Conservation (phyloP, 495 filamentous ascomycete species). For the Neurospora sp. region DNA sequence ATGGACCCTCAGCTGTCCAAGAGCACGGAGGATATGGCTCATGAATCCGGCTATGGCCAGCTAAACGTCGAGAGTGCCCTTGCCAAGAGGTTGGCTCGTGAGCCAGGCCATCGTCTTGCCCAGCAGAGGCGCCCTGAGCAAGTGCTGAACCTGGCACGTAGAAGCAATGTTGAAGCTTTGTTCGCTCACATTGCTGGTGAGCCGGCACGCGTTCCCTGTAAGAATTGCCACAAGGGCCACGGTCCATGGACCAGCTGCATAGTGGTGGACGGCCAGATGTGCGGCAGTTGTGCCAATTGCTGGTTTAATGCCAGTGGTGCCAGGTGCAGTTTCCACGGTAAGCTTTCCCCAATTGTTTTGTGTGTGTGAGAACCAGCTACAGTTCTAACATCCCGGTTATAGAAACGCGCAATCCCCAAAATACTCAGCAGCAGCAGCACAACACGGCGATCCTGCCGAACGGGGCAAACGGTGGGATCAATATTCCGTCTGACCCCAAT, state of each 20-base stretch:
- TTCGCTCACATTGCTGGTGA: slow-evolving; percentile 40
- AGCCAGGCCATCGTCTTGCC: slow-evolving; percentile 34
- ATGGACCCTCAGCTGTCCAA: slow-evolving; percentile 21
- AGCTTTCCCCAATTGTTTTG: background rate
- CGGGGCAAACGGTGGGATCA: slow-evolving; percentile 3
- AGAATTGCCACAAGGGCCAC: slow-evolving; percentile 44
- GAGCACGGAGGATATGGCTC: slow-evolving; percentile 32
- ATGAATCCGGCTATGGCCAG: slow-evolving; percentile 29
- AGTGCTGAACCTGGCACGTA: slow-evolving; percentile 30
- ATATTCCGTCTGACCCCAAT: slow-evolving; percentile 14
- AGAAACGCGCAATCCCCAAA: slow-evolving; percentile 21
- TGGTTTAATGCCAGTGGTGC: slow-evolving; percentile 44
- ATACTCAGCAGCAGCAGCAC: slow-evolving; percentile 7
- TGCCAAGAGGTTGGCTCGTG: slow-evolving; percentile 33
- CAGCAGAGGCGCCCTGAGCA: slow-evolving; percentile 37
- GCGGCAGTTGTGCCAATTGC: slow-evolving; percentile 41
- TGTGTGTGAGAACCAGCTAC: background rate
- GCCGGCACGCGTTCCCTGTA: slow-evolving; percentile 32
- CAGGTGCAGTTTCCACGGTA: slow-evolving; percentile 42
- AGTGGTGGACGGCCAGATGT: slow-evolving; percentile 41
- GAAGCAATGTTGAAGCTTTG: slow-evolving; percentile 41
- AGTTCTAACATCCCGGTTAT: background rate
- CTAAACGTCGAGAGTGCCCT: slow-evolving; percentile 37
- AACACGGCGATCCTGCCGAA: slow-evolving; percentile 11
- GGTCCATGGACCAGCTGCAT: slow-evolving; percentile 39